Evolutionary conservation across 129 eudicot genomes (phyloP).

Genomic region (Pittosporum tobira): DNA sequence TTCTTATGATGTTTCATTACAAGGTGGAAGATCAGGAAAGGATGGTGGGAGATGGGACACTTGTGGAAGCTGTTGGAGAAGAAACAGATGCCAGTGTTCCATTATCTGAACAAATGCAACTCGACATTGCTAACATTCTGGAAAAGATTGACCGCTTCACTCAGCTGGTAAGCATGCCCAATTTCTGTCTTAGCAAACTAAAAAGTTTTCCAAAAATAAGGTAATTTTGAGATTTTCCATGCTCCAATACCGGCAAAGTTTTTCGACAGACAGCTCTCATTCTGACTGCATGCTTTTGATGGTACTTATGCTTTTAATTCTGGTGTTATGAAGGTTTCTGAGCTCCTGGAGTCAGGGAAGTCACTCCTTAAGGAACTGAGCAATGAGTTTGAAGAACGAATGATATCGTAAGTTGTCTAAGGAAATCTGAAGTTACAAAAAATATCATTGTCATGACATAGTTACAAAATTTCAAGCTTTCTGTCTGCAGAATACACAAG

Average conservation of each 20-base stretch:
- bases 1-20: conserved; percentile 6
- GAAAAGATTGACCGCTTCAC: conserved; percentile 71
- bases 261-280: not conserved
- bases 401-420: conserved; percentile 56
- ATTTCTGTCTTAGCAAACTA: not conserved
- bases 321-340: conserved; percentile 54
- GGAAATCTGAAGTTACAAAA: not conserved
- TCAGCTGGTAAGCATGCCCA: conserved; percentile 48
- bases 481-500: conserved; percentile 65
- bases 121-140: conserved; percentile 51
- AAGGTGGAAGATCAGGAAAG: conserved; percentile 49
- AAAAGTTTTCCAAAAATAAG: not conserved
- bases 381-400: conserved; percentile 72
- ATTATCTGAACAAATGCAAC: conserved; percentile 71
- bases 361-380: conserved; percentile 55
- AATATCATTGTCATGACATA: not conserved
- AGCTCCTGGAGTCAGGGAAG: conserved; percentile 83
- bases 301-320: conserved; percentile 1
- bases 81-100: conserved; percentile 37
- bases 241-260: conserved; percentile 13
- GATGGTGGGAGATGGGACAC: conserved; percentile 26
- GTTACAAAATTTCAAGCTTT: conserved; percentile 10
- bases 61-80: conserved; percentile 46
- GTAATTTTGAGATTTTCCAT: conserved; percentile 5
- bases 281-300: not conserved